Base-by-base conservation (phyloP, 768 basidiomycete species). In the Russula brevipes region DNA sequence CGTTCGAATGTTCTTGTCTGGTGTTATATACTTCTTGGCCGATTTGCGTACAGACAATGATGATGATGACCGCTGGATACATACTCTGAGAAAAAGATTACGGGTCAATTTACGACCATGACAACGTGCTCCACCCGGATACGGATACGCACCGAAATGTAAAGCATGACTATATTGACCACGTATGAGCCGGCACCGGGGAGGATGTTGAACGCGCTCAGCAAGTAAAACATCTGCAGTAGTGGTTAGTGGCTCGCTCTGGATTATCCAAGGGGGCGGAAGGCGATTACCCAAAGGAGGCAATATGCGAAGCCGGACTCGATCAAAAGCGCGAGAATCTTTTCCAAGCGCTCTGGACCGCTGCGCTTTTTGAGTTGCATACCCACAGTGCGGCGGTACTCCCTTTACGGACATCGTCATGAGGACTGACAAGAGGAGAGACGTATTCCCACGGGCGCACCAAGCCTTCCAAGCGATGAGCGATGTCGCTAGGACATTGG, bases 401-500 rank as follows among this genome's bases (percentile, higher is more conserved):
- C 51, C 63, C 63, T 60, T 42, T 14, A 6, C 14, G 33, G 2
- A 10, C 17, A n/a, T 38, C 8, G 35, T 57, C 30, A 53, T 50
- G 36, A 47, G 30, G 3, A 1, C 36, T 7, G 44, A 56, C 12
- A 30, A 39, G 0, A 30, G 46, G 7, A 39, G 6, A 45, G 19
- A 46, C n/a, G 10, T 8, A 12, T 24, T n/a, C 16, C 19, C 3
- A 5, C 3, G 10, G 24, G 17, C 63, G 35, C 35, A 64, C 63
- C 63, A 64, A 24, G 63, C 63, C 42, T 64, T 64, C 63, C 63
- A 64, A 19, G 58, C 63, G 47, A 64, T 64, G 9, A 64, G 39
- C 0, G 35, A 44, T 31, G 63, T 64, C 9, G 63, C 60, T 14
- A 64, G 12, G 12, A 64, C 9, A 30, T 64, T 64, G 24, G 63